Conservation (phyloP, 108 stramenopile genomes). For the Cyclostephanos tholiformis region DNA sequence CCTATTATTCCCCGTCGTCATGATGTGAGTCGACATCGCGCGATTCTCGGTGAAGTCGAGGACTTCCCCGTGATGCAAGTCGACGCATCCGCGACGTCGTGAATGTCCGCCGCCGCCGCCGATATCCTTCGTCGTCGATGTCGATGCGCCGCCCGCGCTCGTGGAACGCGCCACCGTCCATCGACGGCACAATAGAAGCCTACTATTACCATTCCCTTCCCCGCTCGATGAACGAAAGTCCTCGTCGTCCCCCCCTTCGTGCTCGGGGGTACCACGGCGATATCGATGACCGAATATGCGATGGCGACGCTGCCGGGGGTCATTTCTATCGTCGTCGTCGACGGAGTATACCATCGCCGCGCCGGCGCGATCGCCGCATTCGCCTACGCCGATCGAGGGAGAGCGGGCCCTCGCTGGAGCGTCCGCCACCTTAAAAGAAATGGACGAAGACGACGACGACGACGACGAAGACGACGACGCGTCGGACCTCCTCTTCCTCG, state of each 20-base stretch:
- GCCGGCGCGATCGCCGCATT: background rate
- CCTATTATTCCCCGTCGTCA: background rate
- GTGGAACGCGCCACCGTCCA: constrained; percentile 58
- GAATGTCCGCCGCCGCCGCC: background rate
- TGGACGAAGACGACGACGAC: too few species aligned
- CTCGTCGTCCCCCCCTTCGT: background rate
- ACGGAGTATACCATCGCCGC: background rate
- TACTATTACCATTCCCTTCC: background rate
- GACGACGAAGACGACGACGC: background rate
- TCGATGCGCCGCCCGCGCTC: constrained; percentile 17
- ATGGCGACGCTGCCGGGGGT: background rate
- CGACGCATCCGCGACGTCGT: constrained; percentile 5
- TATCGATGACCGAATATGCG: too few species aligned
- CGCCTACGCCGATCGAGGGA: too few species aligned
- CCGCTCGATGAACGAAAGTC: constrained; percentile 13
- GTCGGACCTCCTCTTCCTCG: background rate
- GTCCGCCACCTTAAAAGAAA: too few species aligned
- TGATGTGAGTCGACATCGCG: background rate
- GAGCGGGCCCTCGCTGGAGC: too few species aligned
- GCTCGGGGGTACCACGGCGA: background rate
- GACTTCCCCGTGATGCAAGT: constrained; percentile 40
- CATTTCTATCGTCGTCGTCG: background rate
- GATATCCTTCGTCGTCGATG: too few species aligned
- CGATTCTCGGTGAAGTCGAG: constrained; percentile 38
- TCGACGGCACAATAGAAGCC: constrained; percentile 72